Evolutionary conservation across 805 yeast genomes (phyloP).

Genomic region (Lipomyces orientalis): DNA sequence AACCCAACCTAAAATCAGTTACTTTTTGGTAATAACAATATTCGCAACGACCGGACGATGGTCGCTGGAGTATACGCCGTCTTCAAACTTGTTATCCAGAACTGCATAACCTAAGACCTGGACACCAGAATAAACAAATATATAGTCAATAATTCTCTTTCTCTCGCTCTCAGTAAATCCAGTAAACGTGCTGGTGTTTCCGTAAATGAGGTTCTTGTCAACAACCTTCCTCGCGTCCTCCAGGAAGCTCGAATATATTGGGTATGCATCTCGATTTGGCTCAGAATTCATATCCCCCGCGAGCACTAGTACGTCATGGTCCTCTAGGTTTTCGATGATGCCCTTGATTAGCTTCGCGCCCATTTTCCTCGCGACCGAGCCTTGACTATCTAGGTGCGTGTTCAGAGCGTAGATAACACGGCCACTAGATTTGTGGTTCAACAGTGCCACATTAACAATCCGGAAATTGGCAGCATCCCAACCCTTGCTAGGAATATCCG

Average conservation of each 20-base stretch:
- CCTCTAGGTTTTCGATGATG: constrained; percentile 45
- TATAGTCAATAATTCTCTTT: constrained; percentile 50
- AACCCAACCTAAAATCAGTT: not conserved
- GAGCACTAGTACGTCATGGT: constrained; percentile 50
- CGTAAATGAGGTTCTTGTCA: constrained; percentile 48
- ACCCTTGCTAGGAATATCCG: constrained; percentile 57
- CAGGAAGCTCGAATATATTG: constrained; percentile 48
- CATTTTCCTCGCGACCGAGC: constrained; percentile 53
- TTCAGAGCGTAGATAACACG: constrained; percentile 48
- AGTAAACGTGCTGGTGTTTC: constrained; percentile 54
- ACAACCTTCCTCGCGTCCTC: constrained; percentile 47
- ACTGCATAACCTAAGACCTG: constrained; percentile 19
- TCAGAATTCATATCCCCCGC: constrained; percentile 64
- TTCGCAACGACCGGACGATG: constrained; percentile 34
- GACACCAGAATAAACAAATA: constrained; percentile 39
- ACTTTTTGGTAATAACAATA: constrained; percentile 8
- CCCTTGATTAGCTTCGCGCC: constrained; percentile 53
- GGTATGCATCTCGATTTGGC: constrained; percentile 52
- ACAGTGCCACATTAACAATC: constrained; percentile 48
- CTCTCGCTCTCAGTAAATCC: constrained; percentile 50
- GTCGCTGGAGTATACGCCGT: constrained; percentile 26
- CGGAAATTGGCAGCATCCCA: constrained; percentile 57
- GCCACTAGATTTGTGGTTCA: constrained; percentile 41
- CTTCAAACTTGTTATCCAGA: constrained; percentile 27
- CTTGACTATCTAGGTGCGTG: constrained; percentile 59